Evolutionary conservation across 306 rosid genomes (phyloP), one percentile per base, ranked within the genome.

Genomic region (Lupinus albus): DNA sequence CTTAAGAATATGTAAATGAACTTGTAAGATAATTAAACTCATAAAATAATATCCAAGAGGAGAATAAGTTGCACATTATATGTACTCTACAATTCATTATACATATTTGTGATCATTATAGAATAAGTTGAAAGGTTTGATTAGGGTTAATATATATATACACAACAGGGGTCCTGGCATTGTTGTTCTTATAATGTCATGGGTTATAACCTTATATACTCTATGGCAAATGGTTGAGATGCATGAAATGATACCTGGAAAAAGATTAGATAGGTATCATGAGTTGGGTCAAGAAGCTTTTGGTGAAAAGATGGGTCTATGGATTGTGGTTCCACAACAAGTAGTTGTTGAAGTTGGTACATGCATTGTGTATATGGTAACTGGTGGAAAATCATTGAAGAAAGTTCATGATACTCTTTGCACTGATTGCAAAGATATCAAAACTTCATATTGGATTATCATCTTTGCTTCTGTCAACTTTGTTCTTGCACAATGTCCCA

Each of bases 231-330:
- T 89, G 96, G 96, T 92, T 10, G 87, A 89, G 76, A 92, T 89
- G 98, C 98, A 92, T 2, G 98, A 92, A 66, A 89, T 89, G 92
- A 85, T 89, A n/a, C 91, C 98, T 0, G 96, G 96, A 4, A 82
- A 69, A 79, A 76, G 98, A 57, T 81, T 89, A 4, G 97, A 92
- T 25, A 64, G 97, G 71, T 92, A 92, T 73, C 97, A 92, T 49
- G 96, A 92, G 64, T 71, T 92, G 54, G 98, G 98, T 0, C 98
- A 92, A 28, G 17, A 82, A 0, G 98, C 95, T 1, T 92, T 92
- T 13, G 98, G 98, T 3, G 79, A 80, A 11, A 92, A 85, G 61
- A 65, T 89, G 0, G 98, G 98, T 0, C 92, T 92, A 0, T 92
- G 86, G 82, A 75, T 89, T 1, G 95, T 92, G 45, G 85, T 92